Base-by-base conservation (phyloP, 2,329 filamentous ascomycete genomes). In the Nemania serpens region DNA sequence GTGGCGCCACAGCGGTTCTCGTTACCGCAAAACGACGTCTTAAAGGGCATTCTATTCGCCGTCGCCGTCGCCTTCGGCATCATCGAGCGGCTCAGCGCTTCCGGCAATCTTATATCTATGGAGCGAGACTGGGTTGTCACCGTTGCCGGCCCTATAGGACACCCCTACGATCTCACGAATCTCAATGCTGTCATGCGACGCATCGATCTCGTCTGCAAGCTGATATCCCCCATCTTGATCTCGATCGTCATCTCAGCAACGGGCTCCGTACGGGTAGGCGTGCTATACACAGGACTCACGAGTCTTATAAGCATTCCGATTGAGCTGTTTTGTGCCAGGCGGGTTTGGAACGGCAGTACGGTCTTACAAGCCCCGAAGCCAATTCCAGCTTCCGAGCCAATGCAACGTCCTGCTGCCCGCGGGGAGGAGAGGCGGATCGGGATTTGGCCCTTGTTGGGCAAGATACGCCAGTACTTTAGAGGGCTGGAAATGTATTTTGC, bases 161-260 rank as follows among this genome's bases (percentile, higher is more conserved):
- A 67, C 13, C 60, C 69, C 5, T 78, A 78, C 57, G 75, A 78
- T 51, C 68, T 79, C 33, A 78, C 77, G 1, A 73, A 69, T 58
- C 62, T 85, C 2, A 85, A 85, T 67, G 78, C 83, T 1, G 76
- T 77, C 10, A 85, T 86, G 82, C 75, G 83, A 56, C 76, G 82
- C 7, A 85, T 86, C 61, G 84, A 86, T 64, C 75, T 86, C 3
- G 75, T 81, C 45, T 86, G 83, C 75, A 86, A 86, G 68, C 78
- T 86, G 13, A 59, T 83, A 33, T 80, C 80, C 0, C 84, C 84
- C 0, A 75, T 85, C 6, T 70, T 81, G 7, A 81, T 84, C 20
- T 81, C 82, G 0, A 54, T 80, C 6, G 65, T 84, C 12, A 75
- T 78, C 25, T 76, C 77, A 7, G 75, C 77, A 29, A 74, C 80